Base-by-base conservation (phyloP, 257 asterid species). In the Nicotiana tomentosiformis region DNA sequence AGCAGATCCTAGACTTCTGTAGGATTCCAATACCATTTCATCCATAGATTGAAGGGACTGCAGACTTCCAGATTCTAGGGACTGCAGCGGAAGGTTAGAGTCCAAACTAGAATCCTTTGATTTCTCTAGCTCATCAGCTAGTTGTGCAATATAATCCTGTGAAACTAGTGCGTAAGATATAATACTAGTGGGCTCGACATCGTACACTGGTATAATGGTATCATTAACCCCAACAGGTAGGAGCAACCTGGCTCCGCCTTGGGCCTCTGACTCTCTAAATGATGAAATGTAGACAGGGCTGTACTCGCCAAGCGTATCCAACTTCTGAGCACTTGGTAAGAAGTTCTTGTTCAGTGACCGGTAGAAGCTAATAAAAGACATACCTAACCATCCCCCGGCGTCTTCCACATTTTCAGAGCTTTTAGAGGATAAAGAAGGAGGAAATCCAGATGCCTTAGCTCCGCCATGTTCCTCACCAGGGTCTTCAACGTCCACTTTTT, bases 101-200 rank as follows among this genome's bases (percentile, higher is more conserved):
- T 91, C 93, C 4, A 49, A 74, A 74, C 88, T 30, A 49, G 76
- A 6, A 67, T 95, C 95, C 85, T 87, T 95, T 16, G 87, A 82
- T 83, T 89, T 89, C 70, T 93, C 95, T 6, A 88, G 84, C 83
- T 94, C 99, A 76, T 91, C 90, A 17, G 93, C 87, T 56, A 94
- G 66, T 81, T 93, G 97, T 80, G 39, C 77, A 39, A 86, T 62
- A 87, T 92, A 96, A 67, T 89, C 94, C 39, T 87, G 89, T 12
- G 95, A 92, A 85, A 88, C 89, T 23, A 96, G 97, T n/a, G 97
- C 95, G 80, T 90, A 90, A 15, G 99, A 83, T 87, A 96, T 94
- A 67, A 93, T 87, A 86, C 98, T 96, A 4, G 99, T 96, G 29
- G 98, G 99, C 87, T 96, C 99, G 78, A 94, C 98, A 82, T 96